Evolutionary conservation across 495 filamentous ascomycete genomes (phyloP).

Genomic region (Aspergillus conjunctus): DNA sequence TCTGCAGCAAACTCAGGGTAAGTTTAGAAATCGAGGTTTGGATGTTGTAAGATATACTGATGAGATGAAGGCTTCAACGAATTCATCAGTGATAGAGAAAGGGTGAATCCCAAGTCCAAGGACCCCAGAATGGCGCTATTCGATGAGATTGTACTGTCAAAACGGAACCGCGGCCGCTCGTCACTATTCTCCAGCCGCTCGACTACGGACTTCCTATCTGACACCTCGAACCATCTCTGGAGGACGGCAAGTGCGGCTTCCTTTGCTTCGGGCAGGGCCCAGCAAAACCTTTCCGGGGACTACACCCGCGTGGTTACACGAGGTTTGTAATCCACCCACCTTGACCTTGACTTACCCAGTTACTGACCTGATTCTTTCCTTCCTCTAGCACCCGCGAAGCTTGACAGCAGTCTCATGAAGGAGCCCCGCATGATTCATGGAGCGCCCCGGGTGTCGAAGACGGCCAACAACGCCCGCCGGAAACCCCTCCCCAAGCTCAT

Average conservation of each 20-base stretch:
- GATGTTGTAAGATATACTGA: conserved; percentile 3
- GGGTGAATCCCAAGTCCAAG: conserved; percentile 46
- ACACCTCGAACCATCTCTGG: conserved; percentile 92
- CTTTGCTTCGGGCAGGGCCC: conserved; percentile 61
- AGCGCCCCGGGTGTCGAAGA: conserved; percentile 65
- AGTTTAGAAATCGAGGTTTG: conserved; percentile 20
- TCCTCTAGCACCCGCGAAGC: conserved; percentile 69
- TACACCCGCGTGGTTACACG: conserved; percentile 56
- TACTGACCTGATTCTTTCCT: conserved; percentile 20
- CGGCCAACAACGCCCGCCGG: conserved; percentile 59
- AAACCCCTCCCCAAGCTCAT: conserved; percentile 77
- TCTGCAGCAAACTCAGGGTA: conserved; percentile 92
- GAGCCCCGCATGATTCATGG: conserved; percentile 80
- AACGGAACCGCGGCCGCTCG: conserved; percentile 78
- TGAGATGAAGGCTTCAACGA: conserved; percentile 76
- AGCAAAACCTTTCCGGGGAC: conserved; percentile 66
- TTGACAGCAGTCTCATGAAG: conserved; percentile 85
- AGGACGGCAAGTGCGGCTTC: conserved; percentile 78
- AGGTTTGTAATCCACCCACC: conserved; percentile 47
- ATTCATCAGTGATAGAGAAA: conserved; percentile 91
- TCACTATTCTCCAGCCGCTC: conserved; percentile 53
- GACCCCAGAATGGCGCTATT: conserved; percentile 82
- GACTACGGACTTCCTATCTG: conserved; percentile 72
- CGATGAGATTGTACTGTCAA: conserved; percentile 92
- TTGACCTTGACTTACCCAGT: conserved; percentile 1